phyloP scores from a whole-genome alignment of 768 basidiomycete genomes.

The Tricholoma matsutake region DNA sequence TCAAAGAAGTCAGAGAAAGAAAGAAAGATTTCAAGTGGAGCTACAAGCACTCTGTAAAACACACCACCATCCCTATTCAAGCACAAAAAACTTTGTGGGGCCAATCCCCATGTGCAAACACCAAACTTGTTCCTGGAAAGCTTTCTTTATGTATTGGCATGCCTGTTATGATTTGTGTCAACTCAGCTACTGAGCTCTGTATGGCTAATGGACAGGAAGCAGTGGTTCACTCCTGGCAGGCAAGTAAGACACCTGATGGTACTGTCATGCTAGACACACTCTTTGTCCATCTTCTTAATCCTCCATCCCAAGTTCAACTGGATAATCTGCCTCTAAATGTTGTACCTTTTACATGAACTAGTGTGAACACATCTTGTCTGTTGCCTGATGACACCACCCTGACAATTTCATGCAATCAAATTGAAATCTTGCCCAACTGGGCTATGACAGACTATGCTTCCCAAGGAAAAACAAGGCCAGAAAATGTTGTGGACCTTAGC shows the following conservation, averaged over 20 bases:
- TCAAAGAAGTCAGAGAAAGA: too few species aligned
- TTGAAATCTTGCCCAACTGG: not conserved
- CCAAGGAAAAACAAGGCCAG: conserved; percentile 27
- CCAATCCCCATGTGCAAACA: conserved; percentile 19
- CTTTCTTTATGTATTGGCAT: conserved; percentile 29
- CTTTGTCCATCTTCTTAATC: conserved; percentile 4
- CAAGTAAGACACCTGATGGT: not conserved
- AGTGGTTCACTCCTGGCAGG: conserved; percentile 23
- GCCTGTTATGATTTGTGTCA: conserved; percentile 30
- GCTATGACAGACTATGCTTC: conserved; percentile 9
- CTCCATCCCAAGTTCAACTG: not conserved
- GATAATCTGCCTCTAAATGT: conserved; percentile 7
- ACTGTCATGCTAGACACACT: conserved; percentile 3
- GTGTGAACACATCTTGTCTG: conserved; percentile 21
- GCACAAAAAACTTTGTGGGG: conserved; percentile 18
- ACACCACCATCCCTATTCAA: not conserved
- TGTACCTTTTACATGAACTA: conserved; percentile 1
- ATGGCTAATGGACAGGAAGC: conserved; percentile 33
- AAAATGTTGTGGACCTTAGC: conserved; percentile 26
- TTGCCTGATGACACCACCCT: conserved; percentile 20
- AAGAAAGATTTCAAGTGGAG: too few species aligned
- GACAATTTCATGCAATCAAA: not conserved
- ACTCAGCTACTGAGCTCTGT: conserved; percentile 30
- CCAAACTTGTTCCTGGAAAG: conserved; percentile 23
- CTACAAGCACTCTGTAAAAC: not conserved